A percentile compares a stretch with the other conserved stretches of the same genome.
Evolutionary conservation across 306 rosid genomes (phyloP).

Genomic region (Cucurbita moschata): DNA sequence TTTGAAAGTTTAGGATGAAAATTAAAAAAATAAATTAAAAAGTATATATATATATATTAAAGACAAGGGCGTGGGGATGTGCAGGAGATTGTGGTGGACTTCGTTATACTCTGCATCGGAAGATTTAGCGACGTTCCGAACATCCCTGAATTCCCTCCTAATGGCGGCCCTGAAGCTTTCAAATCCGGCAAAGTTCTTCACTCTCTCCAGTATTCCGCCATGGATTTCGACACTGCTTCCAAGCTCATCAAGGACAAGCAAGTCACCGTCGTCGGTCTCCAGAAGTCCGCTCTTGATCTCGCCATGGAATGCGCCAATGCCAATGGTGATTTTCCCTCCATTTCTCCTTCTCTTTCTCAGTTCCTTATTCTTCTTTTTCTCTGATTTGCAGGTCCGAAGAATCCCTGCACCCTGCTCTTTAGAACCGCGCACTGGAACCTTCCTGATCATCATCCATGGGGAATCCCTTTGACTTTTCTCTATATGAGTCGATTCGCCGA

Average conservation of each 20-base stretch:
- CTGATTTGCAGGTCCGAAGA: conserved; percentile 21
- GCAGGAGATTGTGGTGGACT: conserved; percentile 36
- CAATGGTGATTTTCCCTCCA: conserved; percentile 20
- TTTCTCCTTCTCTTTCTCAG: not conserved
- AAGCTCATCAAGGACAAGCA: conserved; percentile 28
- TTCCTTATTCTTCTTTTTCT: not conserved
- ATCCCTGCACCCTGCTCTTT: conserved; percentile 53
- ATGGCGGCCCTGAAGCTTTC: conserved; percentile 39
- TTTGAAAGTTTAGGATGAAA: too few relatives aligned
- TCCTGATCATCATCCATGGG: conserved; percentile 65
- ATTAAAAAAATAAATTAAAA: too few relatives aligned
- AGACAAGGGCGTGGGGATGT: not conserved
- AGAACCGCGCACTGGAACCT: conserved; percentile 43
- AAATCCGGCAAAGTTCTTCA: conserved; percentile 38
- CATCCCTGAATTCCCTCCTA: conserved; percentile 47
- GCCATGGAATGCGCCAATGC: conserved; percentile 43
- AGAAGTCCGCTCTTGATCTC: conserved; percentile 50
- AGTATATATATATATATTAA: too few relatives aligned
- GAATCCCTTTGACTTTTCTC: conserved; percentile 32
- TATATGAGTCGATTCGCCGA: conserved; percentile 56
- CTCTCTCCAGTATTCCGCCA: conserved; percentile 31
- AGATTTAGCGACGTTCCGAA: conserved; percentile 58
- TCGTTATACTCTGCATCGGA: conserved; percentile 54
- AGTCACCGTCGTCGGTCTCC: conserved; percentile 43
- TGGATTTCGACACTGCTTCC: conserved; percentile 29